Conservation (phyloP, 2,329 filamentous ascomycete species). For the Ascochyta fabae region DNA sequence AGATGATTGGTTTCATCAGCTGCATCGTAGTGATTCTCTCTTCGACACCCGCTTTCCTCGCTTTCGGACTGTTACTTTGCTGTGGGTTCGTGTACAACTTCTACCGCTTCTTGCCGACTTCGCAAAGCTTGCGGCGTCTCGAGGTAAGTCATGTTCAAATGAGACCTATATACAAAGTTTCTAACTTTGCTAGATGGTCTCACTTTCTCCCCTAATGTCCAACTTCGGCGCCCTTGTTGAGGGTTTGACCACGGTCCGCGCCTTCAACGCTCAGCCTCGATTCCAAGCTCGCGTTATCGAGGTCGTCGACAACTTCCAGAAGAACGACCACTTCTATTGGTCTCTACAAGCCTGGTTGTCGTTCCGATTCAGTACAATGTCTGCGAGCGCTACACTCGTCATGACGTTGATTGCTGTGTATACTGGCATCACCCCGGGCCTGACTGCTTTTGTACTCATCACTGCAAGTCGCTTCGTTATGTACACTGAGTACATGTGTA, state of each 20-base stretch:
- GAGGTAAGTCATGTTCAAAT: constrained; percentile 56
- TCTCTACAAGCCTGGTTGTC: constrained; percentile 84
- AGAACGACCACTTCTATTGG: constrained; percentile 96
- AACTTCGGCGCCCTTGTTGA: constrained; percentile 90
- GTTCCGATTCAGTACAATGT: constrained; percentile 76
- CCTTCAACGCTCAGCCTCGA: constrained; percentile 77
- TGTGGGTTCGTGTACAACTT: constrained; percentile 76
- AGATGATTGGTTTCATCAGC: constrained; percentile 72
- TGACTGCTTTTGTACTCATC: constrained; percentile 83
- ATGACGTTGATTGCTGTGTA: constrained; percentile 78
- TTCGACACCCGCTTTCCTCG: constrained; percentile 77
- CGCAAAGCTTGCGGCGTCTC: constrained; percentile 80
- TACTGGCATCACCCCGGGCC: constrained; percentile 74
- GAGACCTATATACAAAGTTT: neutral
- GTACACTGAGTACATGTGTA: constrained; percentile 76
- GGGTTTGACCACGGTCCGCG: constrained; percentile 84
- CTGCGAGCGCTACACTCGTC: constrained; percentile 74
- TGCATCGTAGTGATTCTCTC: constrained; percentile 79
- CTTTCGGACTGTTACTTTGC: constrained; percentile 73
- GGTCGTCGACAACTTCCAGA: constrained; percentile 87
- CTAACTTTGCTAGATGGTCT: constrained; percentile 68
- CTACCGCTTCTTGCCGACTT: constrained; percentile 77
- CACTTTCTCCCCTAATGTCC: constrained; percentile 84
- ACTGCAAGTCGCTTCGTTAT: constrained; percentile 70
- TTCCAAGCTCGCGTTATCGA: constrained; percentile 82